Evolutionary conservation across 495 filamentous ascomycete genomes (phyloP).

Genomic region (Pyrenula aspistea): DNA sequence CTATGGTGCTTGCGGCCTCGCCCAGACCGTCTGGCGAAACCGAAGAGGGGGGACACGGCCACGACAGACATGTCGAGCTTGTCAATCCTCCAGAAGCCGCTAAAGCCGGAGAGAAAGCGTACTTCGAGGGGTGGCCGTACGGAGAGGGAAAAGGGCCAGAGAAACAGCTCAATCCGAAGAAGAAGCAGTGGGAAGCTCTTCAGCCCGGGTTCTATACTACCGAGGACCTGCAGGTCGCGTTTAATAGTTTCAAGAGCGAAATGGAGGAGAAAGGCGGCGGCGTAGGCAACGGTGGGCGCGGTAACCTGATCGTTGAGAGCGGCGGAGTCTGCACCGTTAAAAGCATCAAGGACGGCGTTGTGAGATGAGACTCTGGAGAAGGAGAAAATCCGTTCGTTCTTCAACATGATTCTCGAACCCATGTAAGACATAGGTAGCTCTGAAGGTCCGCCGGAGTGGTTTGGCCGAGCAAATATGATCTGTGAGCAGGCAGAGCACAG

Average conservation of each 20-base stretch:
- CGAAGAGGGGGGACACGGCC: slow-evolving; percentile 63
- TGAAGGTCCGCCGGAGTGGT: too few relatives aligned
- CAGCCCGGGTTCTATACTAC: slow-evolving; percentile 92
- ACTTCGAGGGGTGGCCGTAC: slow-evolving; percentile 79
- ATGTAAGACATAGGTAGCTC: too few relatives aligned
- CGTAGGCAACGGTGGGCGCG: slow-evolving; percentile 47
- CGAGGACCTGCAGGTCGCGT: slow-evolving; percentile 61
- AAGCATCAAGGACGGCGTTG: slow-evolving; percentile 57
- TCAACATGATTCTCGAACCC: too few relatives aligned
- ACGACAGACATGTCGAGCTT: slow-evolving; percentile 70
- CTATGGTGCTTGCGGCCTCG: slow-evolving; percentile 95
- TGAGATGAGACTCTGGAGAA: too few relatives aligned
- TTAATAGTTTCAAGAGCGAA: slow-evolving; percentile 52
- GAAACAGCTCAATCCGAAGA: slow-evolving; percentile 90
- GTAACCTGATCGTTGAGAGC: slow-evolving; percentile 56
- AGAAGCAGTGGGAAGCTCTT: slow-evolving; percentile 95
- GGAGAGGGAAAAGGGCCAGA: slow-evolving; percentile 61
- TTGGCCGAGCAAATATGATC: too few relatives aligned
- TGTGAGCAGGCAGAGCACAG: too few relatives aligned
- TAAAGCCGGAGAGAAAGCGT: slow-evolving; percentile 72
- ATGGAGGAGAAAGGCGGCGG: slow-evolving; percentile 35
- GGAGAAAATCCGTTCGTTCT: too few relatives aligned
- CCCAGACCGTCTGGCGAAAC: slow-evolving; percentile 38
- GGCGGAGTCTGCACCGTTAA: slow-evolving; percentile 66
- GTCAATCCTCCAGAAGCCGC: slow-evolving; percentile 74